Conservation (phyloP, 148 eudicot species). For the Vaccinium macrocarpon region DNA sequence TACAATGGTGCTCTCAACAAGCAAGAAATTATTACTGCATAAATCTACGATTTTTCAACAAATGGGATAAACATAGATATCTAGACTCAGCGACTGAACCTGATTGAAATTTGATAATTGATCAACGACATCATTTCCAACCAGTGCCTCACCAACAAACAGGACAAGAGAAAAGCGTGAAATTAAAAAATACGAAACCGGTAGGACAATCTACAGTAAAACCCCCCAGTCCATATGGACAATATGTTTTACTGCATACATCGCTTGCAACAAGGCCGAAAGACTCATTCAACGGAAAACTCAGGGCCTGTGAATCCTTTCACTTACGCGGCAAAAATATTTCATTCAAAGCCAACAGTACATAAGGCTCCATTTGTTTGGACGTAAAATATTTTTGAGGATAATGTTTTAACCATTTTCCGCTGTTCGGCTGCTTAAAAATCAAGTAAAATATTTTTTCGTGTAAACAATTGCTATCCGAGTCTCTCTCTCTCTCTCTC, state of each 20-base stretch:
- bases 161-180: slow-evolving; percentile 41
- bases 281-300: neutral
- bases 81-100: slow-evolving; percentile 31
- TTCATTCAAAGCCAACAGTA: no score
- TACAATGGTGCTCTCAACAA: no score
- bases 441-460: no score
- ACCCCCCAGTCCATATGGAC: neutral
- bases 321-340: slow-evolving; percentile 36
- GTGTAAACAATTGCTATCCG: no score
- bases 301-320: neutral
- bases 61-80: no score
- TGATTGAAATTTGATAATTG: slow-evolving; percentile 81
- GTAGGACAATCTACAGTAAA: neutral
- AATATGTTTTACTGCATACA: neutral
- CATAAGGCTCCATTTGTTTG: no score
- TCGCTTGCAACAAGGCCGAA: neutral
- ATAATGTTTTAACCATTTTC: no score
- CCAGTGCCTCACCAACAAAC: slow-evolving; percentile 96
- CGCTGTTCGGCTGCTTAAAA: no score
- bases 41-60: no score
- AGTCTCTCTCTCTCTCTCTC: no score
- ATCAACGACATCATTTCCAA: slow-evolving; percentile 95
- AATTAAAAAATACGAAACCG: neutral
- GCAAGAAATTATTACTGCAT: no score
- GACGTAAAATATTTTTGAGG: no score